Evolutionary conservation across 805 yeast genomes (phyloP).

Genomic region (Candida manassasensis): DNA sequence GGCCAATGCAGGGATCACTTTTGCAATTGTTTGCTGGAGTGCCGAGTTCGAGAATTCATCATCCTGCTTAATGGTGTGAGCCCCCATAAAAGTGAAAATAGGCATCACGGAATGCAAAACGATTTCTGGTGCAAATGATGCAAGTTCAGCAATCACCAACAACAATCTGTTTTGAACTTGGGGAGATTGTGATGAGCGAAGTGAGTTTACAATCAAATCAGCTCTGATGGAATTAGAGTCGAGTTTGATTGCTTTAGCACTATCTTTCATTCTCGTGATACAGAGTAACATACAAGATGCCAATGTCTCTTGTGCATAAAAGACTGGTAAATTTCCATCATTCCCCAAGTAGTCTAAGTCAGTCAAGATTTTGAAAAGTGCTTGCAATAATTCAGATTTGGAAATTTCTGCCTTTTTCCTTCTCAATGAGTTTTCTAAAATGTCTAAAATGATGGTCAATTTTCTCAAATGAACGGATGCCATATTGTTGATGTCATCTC

Average conservation of each 20-base stretch:
- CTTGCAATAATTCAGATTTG: slow-evolving; percentile 44
- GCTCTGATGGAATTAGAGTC: slow-evolving; percentile 75
- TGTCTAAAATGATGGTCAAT: slow-evolving; percentile 73
- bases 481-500: slow-evolving; percentile 61
- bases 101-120: slow-evolving; percentile 98
- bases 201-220: slow-evolving; percentile 85
- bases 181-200: slow-evolving; percentile 84
- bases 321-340: slow-evolving; percentile 87
- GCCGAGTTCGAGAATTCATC: slow-evolving; percentile 92
- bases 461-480: slow-evolving; percentile 78
- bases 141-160: slow-evolving; percentile 81
- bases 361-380: slow-evolving; percentile 58
- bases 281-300: slow-evolving; percentile 79
- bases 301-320: slow-evolving; percentile 85
- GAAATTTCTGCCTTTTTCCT: slow-evolving; percentile 22
- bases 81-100: slow-evolving; percentile 99
- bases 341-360: slow-evolving; percentile 81
- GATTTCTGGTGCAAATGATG: slow-evolving; percentile 83
- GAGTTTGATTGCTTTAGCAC: slow-evolving; percentile 25
- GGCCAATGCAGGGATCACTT: slow-evolving; percentile 84
- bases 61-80: slow-evolving; percentile 93
- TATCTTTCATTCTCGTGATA: slow-evolving; percentile 49
- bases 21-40: slow-evolving; percentile 83
- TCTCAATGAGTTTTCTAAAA: slow-evolving; percentile 54
- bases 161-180: slow-evolving; percentile 90